Conservation (phyloP, 495 filamentous ascomycete genomes). For the Acidiella bohemica region DNA sequence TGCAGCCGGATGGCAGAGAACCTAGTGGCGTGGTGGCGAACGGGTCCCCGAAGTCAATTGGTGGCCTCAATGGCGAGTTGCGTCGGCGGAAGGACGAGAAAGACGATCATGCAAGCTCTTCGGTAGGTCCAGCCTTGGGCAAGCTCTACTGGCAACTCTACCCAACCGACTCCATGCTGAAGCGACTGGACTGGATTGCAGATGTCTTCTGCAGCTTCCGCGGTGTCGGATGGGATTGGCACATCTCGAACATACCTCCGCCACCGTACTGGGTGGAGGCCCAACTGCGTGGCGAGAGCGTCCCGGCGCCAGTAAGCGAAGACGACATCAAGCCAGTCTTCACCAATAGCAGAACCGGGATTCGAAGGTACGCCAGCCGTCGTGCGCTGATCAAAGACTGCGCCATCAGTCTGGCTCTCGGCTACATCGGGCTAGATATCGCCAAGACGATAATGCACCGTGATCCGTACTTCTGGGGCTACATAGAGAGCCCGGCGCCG, state of each 20-base stretch:
- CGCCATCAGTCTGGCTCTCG: slow-evolving; percentile 30
- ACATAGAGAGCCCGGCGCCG: slow-evolving; percentile 35
- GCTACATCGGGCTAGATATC: slow-evolving; percentile 53
- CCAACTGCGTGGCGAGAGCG: slow-evolving; percentile 22
- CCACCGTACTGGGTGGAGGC: slow-evolving; percentile 38
- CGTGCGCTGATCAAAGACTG: background rate
- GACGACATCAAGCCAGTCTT: background rate
- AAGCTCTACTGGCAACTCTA: slow-evolving; percentile 55
- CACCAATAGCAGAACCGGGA: slow-evolving; percentile 5
- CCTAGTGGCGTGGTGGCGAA: background rate
- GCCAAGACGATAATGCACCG: slow-evolving; percentile 51
- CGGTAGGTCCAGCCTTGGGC: background rate
- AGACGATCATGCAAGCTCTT: background rate
- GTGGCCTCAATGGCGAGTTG: background rate
- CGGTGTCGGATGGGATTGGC: slow-evolving; percentile 68
- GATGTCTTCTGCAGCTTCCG: slow-evolving; percentile 58
- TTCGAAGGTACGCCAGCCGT: slow-evolving; percentile 7
- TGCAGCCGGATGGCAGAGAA: too few species aligned
- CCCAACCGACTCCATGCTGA: slow-evolving; percentile 40
- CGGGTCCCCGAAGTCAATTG: background rate
- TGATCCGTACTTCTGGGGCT: slow-evolving; percentile 61
- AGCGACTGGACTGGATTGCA: slow-evolving; percentile 58
- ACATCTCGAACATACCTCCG: slow-evolving; percentile 44
- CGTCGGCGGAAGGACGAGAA: background rate
- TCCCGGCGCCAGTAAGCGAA: slow-evolving; percentile 15